Conservation (phyloP, 179 eudicot species). For the Pouteria campechiana region DNA sequence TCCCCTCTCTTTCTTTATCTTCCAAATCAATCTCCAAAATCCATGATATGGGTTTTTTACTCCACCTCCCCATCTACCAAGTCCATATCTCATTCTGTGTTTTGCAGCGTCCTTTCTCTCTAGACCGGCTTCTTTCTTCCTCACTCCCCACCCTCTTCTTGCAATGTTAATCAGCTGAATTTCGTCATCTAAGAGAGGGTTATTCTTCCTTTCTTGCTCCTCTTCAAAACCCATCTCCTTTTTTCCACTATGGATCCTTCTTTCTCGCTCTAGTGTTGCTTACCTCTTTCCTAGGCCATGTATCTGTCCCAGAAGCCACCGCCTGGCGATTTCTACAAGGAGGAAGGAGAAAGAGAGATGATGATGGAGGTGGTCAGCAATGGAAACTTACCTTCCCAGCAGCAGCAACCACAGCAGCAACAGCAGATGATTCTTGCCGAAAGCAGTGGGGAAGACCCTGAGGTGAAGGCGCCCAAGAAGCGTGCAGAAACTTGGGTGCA, state of each 20-base stretch:
- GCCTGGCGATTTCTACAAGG: constrained; percentile 19
- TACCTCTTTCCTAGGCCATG: no score
- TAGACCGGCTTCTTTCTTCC: background rate
- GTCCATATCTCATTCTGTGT: no score
- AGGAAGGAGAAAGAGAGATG: constrained; percentile 17
- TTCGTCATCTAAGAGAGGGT: no score
- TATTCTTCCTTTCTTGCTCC: no score
- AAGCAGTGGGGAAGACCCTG: constrained; percentile 1
- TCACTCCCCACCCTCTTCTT: background rate
- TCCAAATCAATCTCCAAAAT: no score
- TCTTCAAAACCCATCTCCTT: background rate
- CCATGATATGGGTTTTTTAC: no score
- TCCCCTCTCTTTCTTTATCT: no score
- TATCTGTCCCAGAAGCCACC: constrained; percentile 25
- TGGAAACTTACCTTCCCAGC: constrained; percentile 1
- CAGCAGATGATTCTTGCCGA: constrained; percentile 5
- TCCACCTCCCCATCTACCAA: no score
- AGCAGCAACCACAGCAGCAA: constrained; percentile 15
- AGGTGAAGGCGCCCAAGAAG: constrained; percentile 37
- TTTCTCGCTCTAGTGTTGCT: background rate
- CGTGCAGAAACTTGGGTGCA: constrained; percentile 91
- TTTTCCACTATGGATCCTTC: background rate
- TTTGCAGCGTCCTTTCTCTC: no score
- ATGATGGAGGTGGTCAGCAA: constrained; percentile 28
- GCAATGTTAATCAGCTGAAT: background rate